Evolutionary conservation across 805 yeast species (phyloP), one percentile per base, ranked within the genome.

Genomic region (Yarrowia keelungensis): DNA sequence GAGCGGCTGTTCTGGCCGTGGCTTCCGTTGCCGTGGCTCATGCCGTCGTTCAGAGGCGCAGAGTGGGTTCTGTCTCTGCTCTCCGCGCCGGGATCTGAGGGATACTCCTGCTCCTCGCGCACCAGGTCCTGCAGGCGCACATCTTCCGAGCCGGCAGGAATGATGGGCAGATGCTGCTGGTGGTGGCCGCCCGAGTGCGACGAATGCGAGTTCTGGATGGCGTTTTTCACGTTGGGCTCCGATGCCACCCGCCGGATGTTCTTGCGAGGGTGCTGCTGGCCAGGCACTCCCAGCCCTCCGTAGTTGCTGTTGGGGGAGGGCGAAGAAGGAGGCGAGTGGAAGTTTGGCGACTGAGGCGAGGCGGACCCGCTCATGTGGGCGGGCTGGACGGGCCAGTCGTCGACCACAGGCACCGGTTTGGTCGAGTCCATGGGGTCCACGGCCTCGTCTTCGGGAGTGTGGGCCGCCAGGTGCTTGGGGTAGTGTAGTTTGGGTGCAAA

Each of bases 61-160:
- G 65, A 53, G 16, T 43, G 8, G 53, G 32, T 9, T 10, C 53
- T 11, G 39, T 50, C 46, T 16, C 50, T 11, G 15, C 7, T 26
- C 32, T 46, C 50, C 4, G 35, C 9, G 36, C 10, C 8, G 39
- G 59, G 49, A 16, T 54, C 67, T 43, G 51, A 54, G 39, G 64
- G 50, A 9, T 43, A 41, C 46, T 14, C 14, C 54, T 42, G 67
- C 19, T 42, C 69, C 45, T 43, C 56, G 8, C 39, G 46, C 22
- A 61, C 54, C 36, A 61, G 59, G 26, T 42, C 59, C 68, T 61
- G 12, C 45, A 51, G 46, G 11, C 49, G 65, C 65, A 65, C 62
- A 14, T 67, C 69, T 15, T 67, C 65, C 32, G 66, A 38, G 39
- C 58, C 58, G 2, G 47, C 67, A 35, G 65, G 41, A 10, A 56